Percentiles rank a stretch among this genome's conserved stretches.
Conservation (phyloP, 2,329 filamentous ascomycete genomes). For the Hymenoscyphus albidus region DNA sequence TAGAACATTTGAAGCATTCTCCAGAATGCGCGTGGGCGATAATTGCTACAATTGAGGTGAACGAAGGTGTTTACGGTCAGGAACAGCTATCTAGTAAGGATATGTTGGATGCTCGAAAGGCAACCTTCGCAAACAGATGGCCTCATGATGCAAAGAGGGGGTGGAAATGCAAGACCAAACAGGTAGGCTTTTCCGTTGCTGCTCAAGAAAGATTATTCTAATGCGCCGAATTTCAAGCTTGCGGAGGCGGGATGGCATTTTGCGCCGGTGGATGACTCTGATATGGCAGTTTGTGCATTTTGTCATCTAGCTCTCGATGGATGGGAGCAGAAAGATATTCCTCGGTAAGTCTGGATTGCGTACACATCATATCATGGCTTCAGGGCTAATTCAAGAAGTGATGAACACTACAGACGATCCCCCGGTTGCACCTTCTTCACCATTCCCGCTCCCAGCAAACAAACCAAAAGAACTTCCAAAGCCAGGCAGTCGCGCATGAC, state of each 20-base stretch:
- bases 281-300: constrained; percentile 88
- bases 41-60: constrained; percentile 58
- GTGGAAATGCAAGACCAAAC: constrained; percentile 85
- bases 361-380: constrained; percentile 5
- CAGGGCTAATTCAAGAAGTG: constrained; percentile 45
- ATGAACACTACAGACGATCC: constrained; percentile 80
- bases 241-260: constrained; percentile 93
- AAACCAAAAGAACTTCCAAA: constrained; percentile 55
- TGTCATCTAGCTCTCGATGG: constrained; percentile 87
- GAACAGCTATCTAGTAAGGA: constrained; percentile 70
- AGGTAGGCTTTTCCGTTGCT: constrained; percentile 48
- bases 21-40: constrained; percentile 85
- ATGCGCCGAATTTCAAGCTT: constrained; percentile 51
- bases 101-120: constrained; percentile 73
- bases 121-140: constrained; percentile 83
- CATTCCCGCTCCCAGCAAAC: constrained; percentile 51
- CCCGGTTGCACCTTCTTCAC: constrained; percentile 81
- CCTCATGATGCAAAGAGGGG: constrained; percentile 83
- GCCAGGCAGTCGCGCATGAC: neutral
- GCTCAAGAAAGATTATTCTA: constrained; percentile 15
- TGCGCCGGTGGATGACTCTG: constrained; percentile 78
- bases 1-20: constrained; percentile 82
- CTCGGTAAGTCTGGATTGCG: constrained; percentile 56
- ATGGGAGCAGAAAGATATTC: constrained; percentile 91
- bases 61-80: constrained; percentile 57